Evolutionary conservation across 2,329 filamentous ascomycete genomes (phyloP), one percentile per base, ranked within the genome.

Genomic region (Aspergillus floridensis): DNA sequence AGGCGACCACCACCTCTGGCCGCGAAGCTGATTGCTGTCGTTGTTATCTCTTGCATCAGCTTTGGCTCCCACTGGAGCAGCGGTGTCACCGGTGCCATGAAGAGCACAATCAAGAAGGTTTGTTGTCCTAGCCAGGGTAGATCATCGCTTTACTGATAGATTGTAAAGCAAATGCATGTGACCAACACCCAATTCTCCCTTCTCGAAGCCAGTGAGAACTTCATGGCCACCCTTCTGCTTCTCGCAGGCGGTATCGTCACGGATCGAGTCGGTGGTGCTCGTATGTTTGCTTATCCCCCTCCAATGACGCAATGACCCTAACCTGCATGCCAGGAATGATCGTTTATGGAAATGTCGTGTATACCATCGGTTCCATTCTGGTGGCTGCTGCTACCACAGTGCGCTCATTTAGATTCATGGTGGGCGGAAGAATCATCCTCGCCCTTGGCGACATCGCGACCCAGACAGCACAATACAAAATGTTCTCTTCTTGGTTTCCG

Each of bases 401-500:
- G 2, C 82, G 84, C 5, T 83, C 77, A 32, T 88, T 82, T 71
- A 79, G 80, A 19, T 84, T 87, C 68, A 87, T 88, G 84, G 81
- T 88, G 41, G 79, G 77, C 16, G 85, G 84, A 1, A 73, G 80
- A 38, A 74, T 88, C 1, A 72, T 88, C 12, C 77, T 82, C 29
- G 80, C 84, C 0, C 71, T 88, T 0, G 85, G 85, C n/a, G 85
- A 87, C 61, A 85, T 87, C 21, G 83, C 85, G 0, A 88, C 86
- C 0, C 85, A 88, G 64, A 79, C 87, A 31, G 86, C 86, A 0
- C 84, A 87, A 67, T 88, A 87, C 69, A 86, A 87, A 61, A 81
- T 88, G 61, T 88, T 88, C 65, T 86, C 83, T 0, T 85, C 83
- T 0, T 88, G 85, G 85, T 88, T 88, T 61, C 78, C 85, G 0